phyloP scores from a whole-genome alignment of 805 yeast species.

The Cyberlindnera amylophila region DNA sequence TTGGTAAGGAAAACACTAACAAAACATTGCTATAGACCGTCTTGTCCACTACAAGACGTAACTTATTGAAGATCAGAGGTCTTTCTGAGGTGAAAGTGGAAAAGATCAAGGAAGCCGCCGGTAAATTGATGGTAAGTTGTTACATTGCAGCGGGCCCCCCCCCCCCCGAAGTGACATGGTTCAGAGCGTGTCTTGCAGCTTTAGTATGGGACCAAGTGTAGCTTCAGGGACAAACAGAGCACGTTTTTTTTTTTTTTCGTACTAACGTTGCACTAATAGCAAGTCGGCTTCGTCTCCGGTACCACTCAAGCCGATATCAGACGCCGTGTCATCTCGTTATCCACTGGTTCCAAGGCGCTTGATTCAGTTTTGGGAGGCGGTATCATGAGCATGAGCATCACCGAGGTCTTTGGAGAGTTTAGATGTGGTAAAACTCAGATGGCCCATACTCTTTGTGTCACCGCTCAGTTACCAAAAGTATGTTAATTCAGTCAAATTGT shows the following conservation, averaged over 20 bases:
- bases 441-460: constrained; percentile 75
- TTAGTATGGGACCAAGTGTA: no score
- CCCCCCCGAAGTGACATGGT: no score
- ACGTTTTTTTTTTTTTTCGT: no score
- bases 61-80: constrained; percentile 63
- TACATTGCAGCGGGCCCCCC: background rate
- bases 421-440: constrained; percentile 81
- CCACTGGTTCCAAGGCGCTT: constrained; percentile 70
- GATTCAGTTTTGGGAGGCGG: constrained; percentile 75
- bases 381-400: constrained; percentile 68
- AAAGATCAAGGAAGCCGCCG: constrained; percentile 69
- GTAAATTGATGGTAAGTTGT: constrained; percentile 42
- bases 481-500: background rate
- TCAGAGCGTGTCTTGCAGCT: no score
- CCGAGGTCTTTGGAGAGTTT: constrained; percentile 79
- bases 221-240: no score
- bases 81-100: constrained; percentile 76
- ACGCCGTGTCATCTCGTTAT: constrained; percentile 56
- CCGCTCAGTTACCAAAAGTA: constrained; percentile 61
- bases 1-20: no score
- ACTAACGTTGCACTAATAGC: constrained; percentile 24
- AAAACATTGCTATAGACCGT: constrained; percentile 35
- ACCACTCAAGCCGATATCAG: constrained; percentile 62
- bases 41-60: constrained; percentile 59
- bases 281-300: constrained; percentile 72